phyloP scores from a whole-genome alignment of 495 filamentous ascomycete species.

The Penicillium herquei region DNA sequence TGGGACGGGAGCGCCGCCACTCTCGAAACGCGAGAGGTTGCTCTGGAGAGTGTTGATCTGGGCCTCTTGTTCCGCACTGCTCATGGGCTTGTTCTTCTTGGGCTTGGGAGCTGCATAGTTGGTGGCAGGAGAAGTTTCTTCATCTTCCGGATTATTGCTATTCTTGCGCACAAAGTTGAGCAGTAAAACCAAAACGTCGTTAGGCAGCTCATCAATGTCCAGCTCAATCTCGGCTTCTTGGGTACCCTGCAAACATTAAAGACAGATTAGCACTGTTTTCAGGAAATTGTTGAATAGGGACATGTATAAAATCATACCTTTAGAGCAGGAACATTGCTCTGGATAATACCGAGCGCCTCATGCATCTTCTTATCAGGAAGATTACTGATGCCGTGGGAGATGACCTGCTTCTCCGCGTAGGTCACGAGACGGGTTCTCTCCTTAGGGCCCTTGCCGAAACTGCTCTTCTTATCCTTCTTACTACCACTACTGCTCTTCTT shows the following conservation, averaged over 20 bases:
- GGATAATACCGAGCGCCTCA: constrained; percentile 84
- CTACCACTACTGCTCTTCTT: constrained; percentile 46
- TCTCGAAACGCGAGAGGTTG: constrained; percentile 50
- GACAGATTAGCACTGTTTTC: not conserved
- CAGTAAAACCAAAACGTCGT: constrained; percentile 70
- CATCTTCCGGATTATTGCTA: constrained; percentile 50
- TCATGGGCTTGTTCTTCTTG: constrained; percentile 99
- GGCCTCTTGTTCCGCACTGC: constrained; percentile 85
- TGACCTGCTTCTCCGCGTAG: constrained; percentile 81
- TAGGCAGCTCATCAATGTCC: constrained; percentile 81
- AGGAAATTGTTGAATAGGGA: not conserved
- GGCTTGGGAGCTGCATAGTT: constrained; percentile 59
- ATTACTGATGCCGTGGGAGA: constrained; percentile 73
- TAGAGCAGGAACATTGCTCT: constrained; percentile 76
- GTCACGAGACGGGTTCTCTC: constrained; percentile 57
- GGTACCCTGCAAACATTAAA: constrained; percentile 45
- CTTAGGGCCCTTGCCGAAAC: constrained; percentile 39
- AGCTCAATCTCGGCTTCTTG: constrained; percentile 86
- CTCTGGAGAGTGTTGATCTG: constrained; percentile 76
- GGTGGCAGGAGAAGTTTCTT: constrained; percentile 43
- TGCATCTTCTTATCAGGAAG: constrained; percentile 72
- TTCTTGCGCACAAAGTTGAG: constrained; percentile 72
- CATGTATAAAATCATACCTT: constrained; percentile 44
- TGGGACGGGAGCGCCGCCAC: constrained; percentile 37
- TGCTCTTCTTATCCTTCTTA: constrained; percentile 53